Conservation (phyloP, 1,139 yeast genomes). For the Debaryomycetaceae sp. region DNA sequence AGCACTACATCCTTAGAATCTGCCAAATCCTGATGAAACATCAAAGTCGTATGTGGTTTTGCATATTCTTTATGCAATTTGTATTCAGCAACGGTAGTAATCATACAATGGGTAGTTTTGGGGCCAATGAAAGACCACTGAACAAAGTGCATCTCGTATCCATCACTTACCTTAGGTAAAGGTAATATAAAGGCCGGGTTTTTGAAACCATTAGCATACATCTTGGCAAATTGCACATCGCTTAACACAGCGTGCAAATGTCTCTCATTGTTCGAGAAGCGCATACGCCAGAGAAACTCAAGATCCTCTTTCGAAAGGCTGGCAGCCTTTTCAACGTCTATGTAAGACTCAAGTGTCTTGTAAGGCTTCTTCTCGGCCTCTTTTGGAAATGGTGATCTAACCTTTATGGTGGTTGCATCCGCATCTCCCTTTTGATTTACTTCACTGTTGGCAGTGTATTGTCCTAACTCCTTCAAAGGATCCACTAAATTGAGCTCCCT, state of each 20-base stretch:
- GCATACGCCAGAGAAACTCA: slow-evolving; percentile 84
- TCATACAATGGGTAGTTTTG: slow-evolving; percentile 79
- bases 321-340: slow-evolving; percentile 64
- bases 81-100: slow-evolving; percentile 90
- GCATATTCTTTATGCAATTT: slow-evolving; percentile 90
- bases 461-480: slow-evolving; percentile 66
- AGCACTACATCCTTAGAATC: slow-evolving; percentile 63
- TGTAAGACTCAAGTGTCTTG: slow-evolving; percentile 67
- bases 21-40: slow-evolving; percentile 78
- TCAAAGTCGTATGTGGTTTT: slow-evolving; percentile 88
- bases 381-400: slow-evolving; percentile 51
- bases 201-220: slow-evolving; percentile 64
- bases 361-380: slow-evolving; percentile 50
- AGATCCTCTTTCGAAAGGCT: slow-evolving; percentile 61
- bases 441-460: slow-evolving; percentile 43
- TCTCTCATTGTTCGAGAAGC: slow-evolving; percentile 63
- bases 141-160: slow-evolving; percentile 80
- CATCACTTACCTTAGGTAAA: slow-evolving; percentile 55
- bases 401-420: slow-evolving; percentile 64
- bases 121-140: slow-evolving; percentile 95
- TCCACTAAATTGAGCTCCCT: slow-evolving; percentile 59
- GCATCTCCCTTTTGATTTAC: slow-evolving; percentile 28
- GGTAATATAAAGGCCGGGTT: slow-evolving; percentile 78
- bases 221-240: slow-evolving; percentile 51
- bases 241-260: slow-evolving; percentile 65